Conservation (phyloP, 352 stramenopile genomes). For the Phytophthora uliginosa region DNA sequence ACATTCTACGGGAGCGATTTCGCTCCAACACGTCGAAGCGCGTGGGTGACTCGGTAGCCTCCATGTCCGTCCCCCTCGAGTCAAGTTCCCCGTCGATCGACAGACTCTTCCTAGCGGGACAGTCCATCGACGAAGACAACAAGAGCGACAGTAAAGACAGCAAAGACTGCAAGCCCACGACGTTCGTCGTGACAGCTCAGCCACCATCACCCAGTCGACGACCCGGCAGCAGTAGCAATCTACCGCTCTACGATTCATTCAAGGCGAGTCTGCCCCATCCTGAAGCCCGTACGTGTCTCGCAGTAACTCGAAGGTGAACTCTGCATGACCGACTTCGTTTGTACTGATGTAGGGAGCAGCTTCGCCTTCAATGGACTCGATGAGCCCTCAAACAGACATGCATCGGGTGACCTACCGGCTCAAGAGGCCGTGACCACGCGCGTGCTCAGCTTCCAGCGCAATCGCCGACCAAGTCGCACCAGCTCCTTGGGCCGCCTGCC, state of each 20-base stretch:
- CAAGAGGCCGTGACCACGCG: conserved; percentile 47
- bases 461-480: conserved; percentile 27
- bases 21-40: conserved; percentile 28
- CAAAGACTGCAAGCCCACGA: conserved; percentile 12
- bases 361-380: conserved; percentile 51
- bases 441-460: conserved; percentile 46
- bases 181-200: conserved; percentile 25
- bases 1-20: conserved; percentile 72
- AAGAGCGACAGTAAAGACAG: conserved; percentile 17
- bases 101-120: conserved; percentile 38
- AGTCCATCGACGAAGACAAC: conserved; percentile 27
- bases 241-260: conserved; percentile 33
- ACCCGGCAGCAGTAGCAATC: conserved; percentile 30
- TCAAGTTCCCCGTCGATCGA: conserved; percentile 16
- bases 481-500: conserved; percentile 28
- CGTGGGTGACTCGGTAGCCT: conserved; percentile 24
- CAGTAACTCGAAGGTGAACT: neutral
- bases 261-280: conserved; percentile 14
- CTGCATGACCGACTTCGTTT: conserved; percentile 6
- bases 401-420: conserved; percentile 19
- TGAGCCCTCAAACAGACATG: conserved; percentile 5
- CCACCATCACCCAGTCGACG: conserved; percentile 20
- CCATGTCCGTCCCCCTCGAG: conserved; percentile 14
- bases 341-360: conserved; percentile 30
- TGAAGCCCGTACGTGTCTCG: conserved; percentile 31